Conservation (phyloP, 2,329 filamentous ascomycete genomes). For the Ceratocystis huliohia region DNA sequence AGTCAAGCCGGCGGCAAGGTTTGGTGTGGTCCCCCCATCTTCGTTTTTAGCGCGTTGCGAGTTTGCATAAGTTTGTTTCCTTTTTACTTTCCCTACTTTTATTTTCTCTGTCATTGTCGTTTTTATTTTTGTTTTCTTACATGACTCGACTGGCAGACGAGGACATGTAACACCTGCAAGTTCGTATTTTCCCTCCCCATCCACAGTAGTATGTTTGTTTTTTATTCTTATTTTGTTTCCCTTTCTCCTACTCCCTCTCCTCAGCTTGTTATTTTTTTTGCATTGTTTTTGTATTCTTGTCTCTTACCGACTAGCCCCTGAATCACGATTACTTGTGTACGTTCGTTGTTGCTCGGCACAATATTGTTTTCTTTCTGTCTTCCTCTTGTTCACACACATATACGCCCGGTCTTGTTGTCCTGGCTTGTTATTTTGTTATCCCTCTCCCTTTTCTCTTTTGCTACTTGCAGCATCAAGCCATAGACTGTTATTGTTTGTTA, state of each 20-base stretch:
- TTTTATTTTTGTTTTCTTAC: not conserved
- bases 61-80: conserved; percentile 2
- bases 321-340: not conserved
- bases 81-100: not conserved
- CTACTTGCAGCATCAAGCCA: not conserved
- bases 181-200: not conserved
- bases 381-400: not conserved
- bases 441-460: not conserved
- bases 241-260: not conserved
- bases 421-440: conserved; percentile 3
- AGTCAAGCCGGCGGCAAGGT: conserved; percentile 1
- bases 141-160: not conserved
- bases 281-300: not conserved
- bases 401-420: not conserved
- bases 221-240: not conserved
- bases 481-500: conserved; percentile 1
- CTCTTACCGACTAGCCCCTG: not conserved
- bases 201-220: conserved; percentile 12
- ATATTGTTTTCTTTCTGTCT: too few relatives aligned
- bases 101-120: conserved; percentile 3
- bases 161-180: not conserved
- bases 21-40: not conserved
- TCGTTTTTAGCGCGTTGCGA: not conserved
- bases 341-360: too few relatives aligned
- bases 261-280: conserved; percentile 9